Evolutionary conservation across 2,329 filamentous ascomycete species (phyloP).

Genomic region (Sphaerulina musiva): DNA sequence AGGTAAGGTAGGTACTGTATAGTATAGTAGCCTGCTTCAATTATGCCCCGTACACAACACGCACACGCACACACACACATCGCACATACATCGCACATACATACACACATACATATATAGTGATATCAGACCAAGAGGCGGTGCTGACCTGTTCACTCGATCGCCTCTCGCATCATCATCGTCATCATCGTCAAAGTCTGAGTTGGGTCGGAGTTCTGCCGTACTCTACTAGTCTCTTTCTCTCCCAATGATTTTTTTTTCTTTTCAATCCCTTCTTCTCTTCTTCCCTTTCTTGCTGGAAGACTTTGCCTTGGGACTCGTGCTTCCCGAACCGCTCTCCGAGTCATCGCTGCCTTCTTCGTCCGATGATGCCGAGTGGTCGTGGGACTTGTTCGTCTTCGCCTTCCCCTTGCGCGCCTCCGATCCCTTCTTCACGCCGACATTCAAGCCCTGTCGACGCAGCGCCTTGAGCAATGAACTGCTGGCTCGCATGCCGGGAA

Average conservation of each 20-base stretch:
- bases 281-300: conserved; percentile 23
- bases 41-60: no score
- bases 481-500: conserved; percentile 75
- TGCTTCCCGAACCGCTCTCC: conserved; percentile 11
- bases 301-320: conserved; percentile 17
- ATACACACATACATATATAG: no score
- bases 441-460: conserved; percentile 73
- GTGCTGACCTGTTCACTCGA: no score
- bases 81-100: no score
- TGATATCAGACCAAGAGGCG: no score
- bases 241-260: neutral
- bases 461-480: conserved; percentile 66
- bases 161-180: no score
- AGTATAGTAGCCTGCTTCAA: no score
- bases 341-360: conserved; percentile 17
- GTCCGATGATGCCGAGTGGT: conserved; percentile 14
- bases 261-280: conserved; percentile 16
- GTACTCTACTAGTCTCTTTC: no score
- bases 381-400: conserved; percentile 26
- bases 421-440: conserved; percentile 81
- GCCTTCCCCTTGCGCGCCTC: conserved; percentile 44
- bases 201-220: no score
- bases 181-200: no score
- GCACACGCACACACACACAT: no score
- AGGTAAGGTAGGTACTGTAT: no score